Percentiles rank a stretch among this genome's conserved stretches.
Conservation (phyloP, 768 basidiomycete species). For the Coprinopsis marcescibilis region DNA sequence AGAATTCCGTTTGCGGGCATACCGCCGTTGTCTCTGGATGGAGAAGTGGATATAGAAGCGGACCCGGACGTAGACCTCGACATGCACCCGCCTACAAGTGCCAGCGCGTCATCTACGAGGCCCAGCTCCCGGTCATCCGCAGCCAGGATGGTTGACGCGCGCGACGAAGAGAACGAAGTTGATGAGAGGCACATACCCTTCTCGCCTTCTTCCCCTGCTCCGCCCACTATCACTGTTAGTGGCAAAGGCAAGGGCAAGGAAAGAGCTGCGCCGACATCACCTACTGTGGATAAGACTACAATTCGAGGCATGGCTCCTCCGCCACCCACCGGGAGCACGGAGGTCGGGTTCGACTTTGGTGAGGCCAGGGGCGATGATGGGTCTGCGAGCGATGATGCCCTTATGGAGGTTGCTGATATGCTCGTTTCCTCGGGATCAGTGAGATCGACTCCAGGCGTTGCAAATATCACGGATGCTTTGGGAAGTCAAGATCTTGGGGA, state of each 20-base stretch:
- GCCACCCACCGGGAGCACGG: neutral
- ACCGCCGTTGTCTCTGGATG: too few relatives aligned
- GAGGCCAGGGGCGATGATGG: neutral
- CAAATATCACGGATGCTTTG: slow-evolving; percentile 4
- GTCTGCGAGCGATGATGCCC: neutral
- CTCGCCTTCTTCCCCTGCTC: neutral
- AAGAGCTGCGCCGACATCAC: too few relatives aligned
- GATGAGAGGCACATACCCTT: neutral
- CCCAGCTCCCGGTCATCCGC: too few relatives aligned
- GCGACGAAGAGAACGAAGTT: neutral
- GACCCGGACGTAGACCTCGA: too few relatives aligned
- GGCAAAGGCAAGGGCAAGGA: neutral
- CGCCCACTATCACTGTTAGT: neutral
- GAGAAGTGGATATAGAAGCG: too few relatives aligned
- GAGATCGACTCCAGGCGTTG: neutral
- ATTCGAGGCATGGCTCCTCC: too few relatives aligned
- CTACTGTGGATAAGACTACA: too few relatives aligned
- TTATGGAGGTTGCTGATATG: slow-evolving; percentile 7
- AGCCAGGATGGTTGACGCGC: too few relatives aligned
- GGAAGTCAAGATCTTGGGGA: slow-evolving; percentile 3
- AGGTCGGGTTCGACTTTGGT: neutral
- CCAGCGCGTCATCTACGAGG: too few relatives aligned
- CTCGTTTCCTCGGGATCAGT: neutral
- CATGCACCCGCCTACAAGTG: too few relatives aligned
- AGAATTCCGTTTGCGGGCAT: too few relatives aligned